Evolutionary conservation across 352 stramenopile species (phyloP).

Genomic region (Globisporangium heterothallicum): DNA sequence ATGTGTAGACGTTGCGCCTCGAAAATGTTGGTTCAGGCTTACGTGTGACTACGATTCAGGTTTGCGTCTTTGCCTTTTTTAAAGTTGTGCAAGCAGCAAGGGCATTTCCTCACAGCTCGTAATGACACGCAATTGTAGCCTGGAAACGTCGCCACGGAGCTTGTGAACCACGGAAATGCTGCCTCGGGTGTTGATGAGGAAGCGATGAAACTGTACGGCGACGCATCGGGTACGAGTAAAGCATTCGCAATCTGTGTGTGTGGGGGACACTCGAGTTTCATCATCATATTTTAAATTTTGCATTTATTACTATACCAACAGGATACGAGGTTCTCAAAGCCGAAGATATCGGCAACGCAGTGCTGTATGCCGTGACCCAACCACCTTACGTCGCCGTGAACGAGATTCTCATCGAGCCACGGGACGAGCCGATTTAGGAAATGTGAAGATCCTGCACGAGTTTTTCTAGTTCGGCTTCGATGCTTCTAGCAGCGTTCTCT

Average conservation of each 20-base stretch:
- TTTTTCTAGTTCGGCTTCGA: conserved; percentile 43
- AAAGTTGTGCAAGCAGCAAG: too few relatives aligned
- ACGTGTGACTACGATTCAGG: conserved; percentile 83
- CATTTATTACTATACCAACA: conserved; percentile 16
- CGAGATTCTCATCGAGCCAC: conserved; percentile 87
- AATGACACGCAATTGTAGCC: conserved; percentile 34
- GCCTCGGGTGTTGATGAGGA: conserved; percentile 67
- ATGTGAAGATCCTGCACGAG: conserved; percentile 38
- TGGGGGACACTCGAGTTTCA: neutral
- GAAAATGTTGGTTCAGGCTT: conserved; percentile 85
- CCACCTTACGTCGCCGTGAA: conserved; percentile 87
- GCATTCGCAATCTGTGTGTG: neutral
- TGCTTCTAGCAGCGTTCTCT: conserved; percentile 32
- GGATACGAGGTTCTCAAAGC: conserved; percentile 78
- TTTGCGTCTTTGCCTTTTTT: conserved; percentile 4
- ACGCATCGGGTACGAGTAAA: conserved; percentile 29
- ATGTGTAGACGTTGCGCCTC: conserved; percentile 48
- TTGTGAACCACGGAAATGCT: conserved; percentile 80
- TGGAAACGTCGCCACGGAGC: conserved; percentile 88
- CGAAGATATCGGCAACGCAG: conserved; percentile 78
- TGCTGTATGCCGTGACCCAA: conserved; percentile 85
- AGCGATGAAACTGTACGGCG: conserved; percentile 68
- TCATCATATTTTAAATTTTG: conserved; percentile 6
- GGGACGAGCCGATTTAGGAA: conserved; percentile 76
- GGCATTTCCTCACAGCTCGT: too few relatives aligned